Percentiles rank a stretch among this genome's conserved stretches.
Conservation (phyloP, 495 filamentous ascomycete species). For the Polyplosphaeria fusca region DNA sequence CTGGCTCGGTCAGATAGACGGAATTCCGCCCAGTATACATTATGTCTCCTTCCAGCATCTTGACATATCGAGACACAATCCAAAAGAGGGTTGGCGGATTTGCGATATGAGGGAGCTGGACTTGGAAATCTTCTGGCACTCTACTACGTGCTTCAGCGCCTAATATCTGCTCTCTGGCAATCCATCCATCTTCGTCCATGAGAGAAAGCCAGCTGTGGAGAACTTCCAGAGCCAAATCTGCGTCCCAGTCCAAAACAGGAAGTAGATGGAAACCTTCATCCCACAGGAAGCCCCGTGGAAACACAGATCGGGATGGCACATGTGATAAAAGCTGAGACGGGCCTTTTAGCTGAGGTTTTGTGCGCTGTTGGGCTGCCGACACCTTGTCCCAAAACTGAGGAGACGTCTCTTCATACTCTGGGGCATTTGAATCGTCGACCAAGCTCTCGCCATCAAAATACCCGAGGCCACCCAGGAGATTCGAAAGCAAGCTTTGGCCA, state of each 20-base stretch:
- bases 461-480: slow-evolving; percentile 89
- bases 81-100: slow-evolving; percentile 93
- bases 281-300: slow-evolving; percentile 94
- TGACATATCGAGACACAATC: slow-evolving; percentile 50
- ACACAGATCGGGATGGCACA: slow-evolving; percentile 93
- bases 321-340: slow-evolving; percentile 86
- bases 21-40: slow-evolving; percentile 36
- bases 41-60: slow-evolving; percentile 53
- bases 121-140: slow-evolving; percentile 86
- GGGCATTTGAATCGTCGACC: slow-evolving; percentile 81
- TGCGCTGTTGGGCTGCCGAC: slow-evolving; percentile 67
- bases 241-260: slow-evolving; percentile 87
- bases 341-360: slow-evolving; percentile 65
- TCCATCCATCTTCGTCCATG: slow-evolving; percentile 98
- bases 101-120: slow-evolving; percentile 94
- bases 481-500: slow-evolving; percentile 83
- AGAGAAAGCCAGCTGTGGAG: slow-evolving; percentile 91
- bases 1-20: slow-evolving; percentile 61
- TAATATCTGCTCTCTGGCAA: slow-evolving; percentile 92
- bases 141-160: slow-evolving; percentile 89
- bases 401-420: slow-evolving; percentile 90
- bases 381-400: slow-evolving; percentile 96
- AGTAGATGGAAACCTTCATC: slow-evolving; percentile 96
- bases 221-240: slow-evolving; percentile 80
- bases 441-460: slow-evolving; percentile 85